Percentiles rank a stretch among this genome's conserved stretches.
Evolutionary conservation across 345 rosid species (phyloP).

Genomic region (Toxicodendron radicans): DNA sequence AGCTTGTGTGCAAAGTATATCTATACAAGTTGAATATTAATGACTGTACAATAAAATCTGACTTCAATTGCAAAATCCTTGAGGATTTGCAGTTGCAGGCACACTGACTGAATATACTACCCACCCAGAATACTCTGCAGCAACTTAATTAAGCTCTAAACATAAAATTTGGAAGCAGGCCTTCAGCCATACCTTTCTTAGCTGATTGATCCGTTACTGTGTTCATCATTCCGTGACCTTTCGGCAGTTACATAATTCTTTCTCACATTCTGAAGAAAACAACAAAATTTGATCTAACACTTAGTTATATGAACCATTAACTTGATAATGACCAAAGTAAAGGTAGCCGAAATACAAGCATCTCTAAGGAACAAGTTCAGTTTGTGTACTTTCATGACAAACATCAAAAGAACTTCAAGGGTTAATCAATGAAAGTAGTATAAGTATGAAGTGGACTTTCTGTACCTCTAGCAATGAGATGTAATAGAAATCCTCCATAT

Average conservation of each 20-base stretch:
- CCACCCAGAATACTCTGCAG: background rate
- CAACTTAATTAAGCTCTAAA: background rate
- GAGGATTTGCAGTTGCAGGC: background rate
- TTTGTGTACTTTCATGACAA: background rate
- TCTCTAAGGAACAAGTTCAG: background rate
- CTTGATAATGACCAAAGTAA: background rate
- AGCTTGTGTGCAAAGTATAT: background rate
- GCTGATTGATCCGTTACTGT: slow-evolving; percentile 18
- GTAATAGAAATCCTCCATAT: slow-evolving; percentile 98
- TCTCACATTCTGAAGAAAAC: slow-evolving; percentile 59
- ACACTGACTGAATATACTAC: background rate
- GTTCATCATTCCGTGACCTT: slow-evolving; percentile 22
- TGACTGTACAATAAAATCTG: background rate
- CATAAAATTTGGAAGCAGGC: background rate
- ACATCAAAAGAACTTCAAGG: background rate
- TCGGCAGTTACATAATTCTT: slow-evolving; percentile 44
- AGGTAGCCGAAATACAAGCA: background rate
- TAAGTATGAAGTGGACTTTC: no score
- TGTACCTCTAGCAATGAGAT: slow-evolving; percentile 83
- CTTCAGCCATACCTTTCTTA: background rate
- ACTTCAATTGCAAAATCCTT: background rate
- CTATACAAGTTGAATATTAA: background rate
- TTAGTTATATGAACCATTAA: background rate
- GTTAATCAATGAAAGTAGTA: background rate
- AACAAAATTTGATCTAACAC: background rate